Evolutionary conservation across 2,329 filamentous ascomycete species (phyloP), one percentile per base, ranked within the genome.

Genomic region (Phialophora expanda): DNA sequence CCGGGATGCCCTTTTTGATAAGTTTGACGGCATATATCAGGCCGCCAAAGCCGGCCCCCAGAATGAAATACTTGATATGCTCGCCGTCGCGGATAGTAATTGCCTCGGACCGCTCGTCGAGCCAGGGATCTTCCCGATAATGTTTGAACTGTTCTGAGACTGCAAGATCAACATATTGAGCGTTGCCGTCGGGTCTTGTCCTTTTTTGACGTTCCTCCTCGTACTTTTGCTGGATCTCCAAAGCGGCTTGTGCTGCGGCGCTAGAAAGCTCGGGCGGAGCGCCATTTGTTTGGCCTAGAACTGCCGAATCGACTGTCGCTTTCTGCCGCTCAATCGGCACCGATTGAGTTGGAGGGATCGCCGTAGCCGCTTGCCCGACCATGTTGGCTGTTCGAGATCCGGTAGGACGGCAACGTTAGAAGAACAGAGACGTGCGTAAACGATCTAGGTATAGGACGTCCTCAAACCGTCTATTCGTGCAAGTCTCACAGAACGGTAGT

Each of bases 41-140:
- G 1, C 66, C 72, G 3, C 66, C 65, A 44, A 60, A 69, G 3
- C 71, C 70, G 5, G 65, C 71, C n/a, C 71, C 71, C 48, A 71
- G 65, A 44, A 73, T 69, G 14, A 69, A 24, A 26, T 67, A 62
- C 22, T 70, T 65, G 24, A 62, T 46, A 22, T 63, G 48, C 30
- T 66, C 64, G 24, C 65, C 41, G 14, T 67, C 12, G 6, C 26
- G 5, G 58, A 61, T 44, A 65, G 61, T 50, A 55, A 57, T 57
- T 48, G 38, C 24, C 12, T 62, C 38, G 54, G 48, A 32, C 34
- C 56, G 44, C 62, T 48, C 38, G 56, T 61, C 46, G 12, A 61
- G 28, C 59, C 64, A 70, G 3, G 68, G 66, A 34, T 69, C 68
- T 9, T 65, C 38, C 11, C 64, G 44, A 57, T 59, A 66, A 32